Conservation (phyloP, 106 monocot genomes). For the Dendrobium nobile region DNA sequence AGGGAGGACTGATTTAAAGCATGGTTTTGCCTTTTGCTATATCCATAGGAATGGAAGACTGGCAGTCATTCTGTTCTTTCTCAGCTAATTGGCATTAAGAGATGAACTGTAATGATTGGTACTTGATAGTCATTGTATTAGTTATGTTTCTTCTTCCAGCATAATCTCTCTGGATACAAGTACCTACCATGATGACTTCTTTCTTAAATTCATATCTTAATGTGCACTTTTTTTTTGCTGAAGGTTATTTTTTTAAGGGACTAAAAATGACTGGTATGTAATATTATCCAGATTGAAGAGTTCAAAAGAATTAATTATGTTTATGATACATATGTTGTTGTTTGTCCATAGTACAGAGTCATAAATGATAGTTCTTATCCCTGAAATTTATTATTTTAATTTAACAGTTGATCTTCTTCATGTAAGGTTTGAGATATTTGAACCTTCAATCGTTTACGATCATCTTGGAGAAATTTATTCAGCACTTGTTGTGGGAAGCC, state of each 20-base stretch:
- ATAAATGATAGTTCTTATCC: background rate
- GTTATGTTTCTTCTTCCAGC: background rate
- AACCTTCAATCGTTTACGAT: slow-evolving; percentile 88
- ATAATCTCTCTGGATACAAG: background rate
- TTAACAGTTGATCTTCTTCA: background rate
- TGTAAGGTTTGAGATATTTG: slow-evolving; percentile 78
- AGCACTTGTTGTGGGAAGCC: slow-evolving; percentile 76
- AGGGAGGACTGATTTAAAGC: background rate
- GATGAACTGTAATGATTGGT: background rate
- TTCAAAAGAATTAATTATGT: background rate
- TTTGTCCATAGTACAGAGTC: background rate
- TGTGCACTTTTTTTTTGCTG: background rate
- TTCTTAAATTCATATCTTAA: background rate
- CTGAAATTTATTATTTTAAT: background rate
- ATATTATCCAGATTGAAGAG: background rate
- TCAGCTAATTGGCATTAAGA: background rate
- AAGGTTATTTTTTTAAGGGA: background rate
- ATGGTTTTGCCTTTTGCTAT: background rate
- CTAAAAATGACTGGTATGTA: background rate
- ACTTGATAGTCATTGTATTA: background rate
- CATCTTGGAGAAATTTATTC: slow-evolving; percentile 93
- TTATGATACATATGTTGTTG: background rate
- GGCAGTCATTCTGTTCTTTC: background rate
- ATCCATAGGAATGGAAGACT: background rate
- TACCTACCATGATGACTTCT: background rate